Base-by-base conservation (phyloP, 768 basidiomycete genomes). In the Mrakia hoshinonis region DNA sequence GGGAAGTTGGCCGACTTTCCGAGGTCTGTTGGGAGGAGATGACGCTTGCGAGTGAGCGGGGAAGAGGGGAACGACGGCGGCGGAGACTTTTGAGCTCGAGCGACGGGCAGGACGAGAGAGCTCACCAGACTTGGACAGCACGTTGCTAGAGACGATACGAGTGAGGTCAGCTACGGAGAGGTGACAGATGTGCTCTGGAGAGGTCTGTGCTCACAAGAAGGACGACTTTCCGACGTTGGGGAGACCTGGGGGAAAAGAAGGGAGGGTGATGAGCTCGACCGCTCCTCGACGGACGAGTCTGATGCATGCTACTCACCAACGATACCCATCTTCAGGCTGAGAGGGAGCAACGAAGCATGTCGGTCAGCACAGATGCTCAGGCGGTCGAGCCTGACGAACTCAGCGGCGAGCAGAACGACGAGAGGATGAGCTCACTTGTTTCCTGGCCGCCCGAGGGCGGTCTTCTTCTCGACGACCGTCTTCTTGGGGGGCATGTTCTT, bases 141-240 rank as follows among this genome's bases (percentile, higher is more conserved):
- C 89, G 80, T 99, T 99, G 86, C 70, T 72, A 54, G 5, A 11
- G 7, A 18, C 5, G 52, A 51, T 47, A 39, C 7, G 0, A 47
- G 38, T 24, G 48, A 29, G 18, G 36, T 5, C 24, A n/a, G 10
- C 7, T 29, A 36, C 39, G 49, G 64, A 31, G n/a, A 36, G 10
- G 24, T 38, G 18, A 43, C 18, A 34, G 43, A 15, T 20, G 34
- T 0, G 15, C 3, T 15, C 18, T 18, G 4, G 11, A 31, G 38
- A 47, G 10, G 51, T 13, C 3, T 51, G n/a, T 36, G 60, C 67
- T 26, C n/a, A 68, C 67, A 99, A 99, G 81, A 98, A 95, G n/a
- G 93, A 96, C 0, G 91, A 93, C 81, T 99, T 98, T 74, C 96
- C 96, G 75, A 98, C 95, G 79, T 99, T 97, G 67, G 95, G 93